Percentiles rank a stretch among this genome's conserved stretches.
phyloP scores from a whole-genome alignment of 495 filamentous ascomycete species.

The Trichocladium uniseriatum region DNA sequence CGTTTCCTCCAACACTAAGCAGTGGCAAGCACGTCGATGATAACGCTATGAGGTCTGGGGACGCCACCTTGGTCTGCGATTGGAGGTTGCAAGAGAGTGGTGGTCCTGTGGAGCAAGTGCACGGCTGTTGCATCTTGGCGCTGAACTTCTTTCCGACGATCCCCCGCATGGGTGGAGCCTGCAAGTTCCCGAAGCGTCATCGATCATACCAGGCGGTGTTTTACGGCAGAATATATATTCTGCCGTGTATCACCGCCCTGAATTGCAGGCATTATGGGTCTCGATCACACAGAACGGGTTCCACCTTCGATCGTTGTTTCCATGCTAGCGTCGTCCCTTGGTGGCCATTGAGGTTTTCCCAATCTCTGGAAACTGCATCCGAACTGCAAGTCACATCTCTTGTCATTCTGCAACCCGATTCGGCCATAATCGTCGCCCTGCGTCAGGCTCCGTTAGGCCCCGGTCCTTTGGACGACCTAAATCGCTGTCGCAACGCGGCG shows the following conservation, averaged over 20 bases:
- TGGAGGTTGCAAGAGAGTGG: not conserved
- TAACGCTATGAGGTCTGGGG: not conserved
- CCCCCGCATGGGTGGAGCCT: not conserved
- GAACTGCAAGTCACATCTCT: too few species aligned
- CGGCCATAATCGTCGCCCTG: too few species aligned
- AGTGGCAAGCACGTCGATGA: not conserved
- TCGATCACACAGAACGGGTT: too few species aligned
- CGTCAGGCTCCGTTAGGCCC: constrained; percentile 7
- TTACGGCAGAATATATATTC: not conserved
- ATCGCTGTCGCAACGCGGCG: not conserved
- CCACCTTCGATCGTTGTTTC: too few species aligned
- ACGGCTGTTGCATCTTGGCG: not conserved
- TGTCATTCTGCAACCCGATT: too few species aligned
- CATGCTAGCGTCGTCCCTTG: too few species aligned
- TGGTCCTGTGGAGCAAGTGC: not conserved
- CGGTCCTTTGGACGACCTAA: not conserved
- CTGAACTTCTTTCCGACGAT: not conserved
- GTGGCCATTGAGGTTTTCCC: too few species aligned
- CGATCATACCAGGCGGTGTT: not conserved
- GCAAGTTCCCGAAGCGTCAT: too few species aligned
- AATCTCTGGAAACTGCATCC: too few species aligned
- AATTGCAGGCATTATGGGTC: too few species aligned
- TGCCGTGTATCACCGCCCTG: not conserved
- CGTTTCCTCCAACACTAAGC: too few species aligned
- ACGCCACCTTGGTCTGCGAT: not conserved